These are phyloP conservation scores for Monosporascus sp. DNA, from an alignment of 2,329 filamentous ascomycete species.

Conservation along the genomic window DNA sequence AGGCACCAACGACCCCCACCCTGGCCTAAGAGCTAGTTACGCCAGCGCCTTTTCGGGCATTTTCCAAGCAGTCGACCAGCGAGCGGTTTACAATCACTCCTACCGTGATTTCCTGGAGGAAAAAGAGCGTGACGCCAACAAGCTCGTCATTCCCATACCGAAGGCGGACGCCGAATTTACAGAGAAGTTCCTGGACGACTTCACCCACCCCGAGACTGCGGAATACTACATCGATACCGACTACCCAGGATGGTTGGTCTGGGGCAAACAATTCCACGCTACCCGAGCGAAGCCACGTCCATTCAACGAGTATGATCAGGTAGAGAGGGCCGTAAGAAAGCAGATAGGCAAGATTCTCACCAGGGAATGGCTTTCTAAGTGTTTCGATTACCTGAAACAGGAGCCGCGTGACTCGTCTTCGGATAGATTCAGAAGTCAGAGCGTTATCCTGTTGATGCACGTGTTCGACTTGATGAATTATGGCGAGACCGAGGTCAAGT, in stretches of 20 bases:
- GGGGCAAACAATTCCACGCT: conserved; percentile 81
- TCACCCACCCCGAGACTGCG: conserved; percentile 65
- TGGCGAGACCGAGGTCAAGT: conserved; percentile 68
- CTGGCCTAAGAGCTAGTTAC: conserved; percentile 76
- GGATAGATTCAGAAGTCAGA: conserved; percentile 86
- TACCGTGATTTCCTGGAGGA: conserved; percentile 84
- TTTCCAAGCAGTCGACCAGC: conserved; percentile 82
- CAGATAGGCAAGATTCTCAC: conserved; percentile 79
- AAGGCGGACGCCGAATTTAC: conserved; percentile 77
- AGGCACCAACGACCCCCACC: conserved; percentile 86
- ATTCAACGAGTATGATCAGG: conserved; percentile 70
- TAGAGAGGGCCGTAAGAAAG: conserved; percentile 67
- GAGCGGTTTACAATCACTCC: conserved; percentile 78
- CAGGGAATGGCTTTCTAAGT: conserved; percentile 78
- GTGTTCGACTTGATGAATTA: conserved; percentile 86
- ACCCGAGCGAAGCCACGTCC: conserved; percentile 65
- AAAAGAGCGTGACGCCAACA: conserved; percentile 71
- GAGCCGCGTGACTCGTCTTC: conserved; percentile 78
- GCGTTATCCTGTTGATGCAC: conserved; percentile 80
- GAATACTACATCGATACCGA: conserved; percentile 90
- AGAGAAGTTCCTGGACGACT: conserved; percentile 68
- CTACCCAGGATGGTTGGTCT: conserved; percentile 93
- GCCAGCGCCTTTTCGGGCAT: conserved; percentile 69
- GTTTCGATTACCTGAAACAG: conserved; percentile 92
- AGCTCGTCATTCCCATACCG: conserved; percentile 66